Evolutionary conservation across 768 basidiomycete genomes (phyloP).

Genomic region (Tulasnella sp.): DNA sequence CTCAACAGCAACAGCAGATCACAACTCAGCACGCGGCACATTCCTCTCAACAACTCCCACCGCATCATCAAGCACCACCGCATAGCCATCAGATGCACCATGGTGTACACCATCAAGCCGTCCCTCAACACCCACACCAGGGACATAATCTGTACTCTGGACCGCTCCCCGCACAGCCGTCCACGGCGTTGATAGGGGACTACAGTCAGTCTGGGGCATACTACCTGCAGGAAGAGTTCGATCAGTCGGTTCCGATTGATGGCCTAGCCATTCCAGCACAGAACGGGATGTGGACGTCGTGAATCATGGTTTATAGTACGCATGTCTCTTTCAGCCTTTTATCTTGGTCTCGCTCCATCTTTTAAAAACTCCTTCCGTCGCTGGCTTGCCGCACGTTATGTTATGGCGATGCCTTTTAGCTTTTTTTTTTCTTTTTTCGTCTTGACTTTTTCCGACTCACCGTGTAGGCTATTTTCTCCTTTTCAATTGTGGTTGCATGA

Average conservation of each 20-base stretch:
- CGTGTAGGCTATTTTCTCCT: no score
- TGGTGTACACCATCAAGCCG: neutral
- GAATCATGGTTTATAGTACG: neutral
- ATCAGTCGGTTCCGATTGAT: constrained; percentile 14
- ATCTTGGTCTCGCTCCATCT: no score
- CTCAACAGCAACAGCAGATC: neutral
- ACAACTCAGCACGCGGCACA: neutral
- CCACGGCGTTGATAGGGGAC: neutral
- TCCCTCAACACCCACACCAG: neutral
- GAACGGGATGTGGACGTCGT: neutral
- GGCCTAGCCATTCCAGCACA: neutral
- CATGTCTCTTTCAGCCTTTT: no score
- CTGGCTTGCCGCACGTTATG: no score
- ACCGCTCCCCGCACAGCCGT: neutral
- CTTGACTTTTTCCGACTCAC: no score
- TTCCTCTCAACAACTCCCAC: neutral
- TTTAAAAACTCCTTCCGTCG: no score
- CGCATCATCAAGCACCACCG: neutral
- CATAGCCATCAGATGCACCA: neutral
- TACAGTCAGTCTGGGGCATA: no score
- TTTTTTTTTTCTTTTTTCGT: no score
- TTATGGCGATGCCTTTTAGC: no score
- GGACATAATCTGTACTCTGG: neutral
- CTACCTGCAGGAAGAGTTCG: constrained; percentile 15
- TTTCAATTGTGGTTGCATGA: no score